phyloP scores from a whole-genome alignment of 2,329 filamentous ascomycete genomes.

The Phaeosphaeria sp. region DNA sequence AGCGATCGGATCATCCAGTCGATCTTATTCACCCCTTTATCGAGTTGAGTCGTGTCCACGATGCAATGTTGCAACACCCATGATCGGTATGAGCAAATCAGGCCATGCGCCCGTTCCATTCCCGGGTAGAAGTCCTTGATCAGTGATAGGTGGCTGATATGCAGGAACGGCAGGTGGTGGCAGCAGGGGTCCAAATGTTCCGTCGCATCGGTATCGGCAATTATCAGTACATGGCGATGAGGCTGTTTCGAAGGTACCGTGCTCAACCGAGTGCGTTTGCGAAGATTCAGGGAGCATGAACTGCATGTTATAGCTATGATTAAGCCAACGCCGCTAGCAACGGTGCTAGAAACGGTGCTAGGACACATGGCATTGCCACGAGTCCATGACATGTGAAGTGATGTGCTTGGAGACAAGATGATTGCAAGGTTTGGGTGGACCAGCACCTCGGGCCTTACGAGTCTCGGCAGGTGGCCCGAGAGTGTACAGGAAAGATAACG shows the following conservation, averaged over 20 bases:
- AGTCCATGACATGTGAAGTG: neutral
- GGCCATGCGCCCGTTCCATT: neutral
- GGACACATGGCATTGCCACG: neutral
- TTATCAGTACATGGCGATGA: conserved; percentile 3
- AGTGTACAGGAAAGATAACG: neutral
- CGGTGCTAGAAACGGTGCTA: neutral
- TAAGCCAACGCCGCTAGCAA: neutral
- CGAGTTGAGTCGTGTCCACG: neutral
- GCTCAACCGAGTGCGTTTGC: neutral
- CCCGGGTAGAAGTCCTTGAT: neutral
- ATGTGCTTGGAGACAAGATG: neutral
- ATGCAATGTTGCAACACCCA: neutral
- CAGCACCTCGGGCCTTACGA: neutral
- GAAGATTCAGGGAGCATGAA: neutral
- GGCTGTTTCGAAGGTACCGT: conserved; percentile 6
- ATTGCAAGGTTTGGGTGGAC: neutral
- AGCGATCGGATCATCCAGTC: neutral
- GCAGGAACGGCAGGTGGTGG: conserved; percentile 10
- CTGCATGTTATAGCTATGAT: neutral
- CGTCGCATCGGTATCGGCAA: conserved; percentile 13
- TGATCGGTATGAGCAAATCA: neutral
- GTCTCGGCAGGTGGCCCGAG: neutral
- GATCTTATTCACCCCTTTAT: conserved; percentile 1
- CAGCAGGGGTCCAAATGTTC: conserved; percentile 13
- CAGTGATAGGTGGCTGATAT: conserved; percentile 8